A percentile compares a stretch with the other conserved stretches of the same genome.
Conservation (phyloP, 2,329 filamentous ascomycete species). For the Aspergillus calidoustus region DNA sequence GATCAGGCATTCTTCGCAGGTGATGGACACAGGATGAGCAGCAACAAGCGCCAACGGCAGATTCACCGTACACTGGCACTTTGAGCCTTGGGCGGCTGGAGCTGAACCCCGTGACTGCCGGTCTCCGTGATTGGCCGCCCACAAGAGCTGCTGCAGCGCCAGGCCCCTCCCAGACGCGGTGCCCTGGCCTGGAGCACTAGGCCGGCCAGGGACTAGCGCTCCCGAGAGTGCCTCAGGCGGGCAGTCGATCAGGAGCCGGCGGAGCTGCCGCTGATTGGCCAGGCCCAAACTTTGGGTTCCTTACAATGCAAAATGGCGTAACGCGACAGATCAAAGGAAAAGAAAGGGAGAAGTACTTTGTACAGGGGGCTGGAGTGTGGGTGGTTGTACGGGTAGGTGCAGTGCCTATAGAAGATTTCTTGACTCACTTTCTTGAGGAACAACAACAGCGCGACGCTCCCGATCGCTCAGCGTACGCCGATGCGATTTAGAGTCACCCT, state of each 20-base stretch:
- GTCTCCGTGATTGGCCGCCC: slow-evolving; percentile 39
- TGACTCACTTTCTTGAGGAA: slow-evolving; percentile 36
- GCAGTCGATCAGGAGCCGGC: slow-evolving; percentile 35
- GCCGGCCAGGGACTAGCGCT: slow-evolving; percentile 38
- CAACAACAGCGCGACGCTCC: slow-evolving; percentile 19
- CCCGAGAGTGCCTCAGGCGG: slow-evolving; percentile 35
- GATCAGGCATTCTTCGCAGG: neutral
- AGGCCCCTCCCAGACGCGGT: slow-evolving; percentile 32
- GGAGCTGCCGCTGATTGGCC: slow-evolving; percentile 25
- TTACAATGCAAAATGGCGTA: slow-evolving; percentile 18
- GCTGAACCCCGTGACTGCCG: slow-evolving; percentile 42
- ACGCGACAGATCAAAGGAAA: slow-evolving; percentile 18
- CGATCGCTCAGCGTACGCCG: slow-evolving; percentile 21
- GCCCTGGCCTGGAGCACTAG: slow-evolving; percentile 23
- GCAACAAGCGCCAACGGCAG: slow-evolving; percentile 21
- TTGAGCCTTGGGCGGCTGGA: slow-evolving; percentile 21
- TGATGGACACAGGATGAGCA: slow-evolving; percentile 16
- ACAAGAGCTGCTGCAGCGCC: slow-evolving; percentile 32
- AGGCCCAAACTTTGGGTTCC: slow-evolving; percentile 24
- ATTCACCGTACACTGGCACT: slow-evolving; percentile 12
- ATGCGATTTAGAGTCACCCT: slow-evolving; percentile 15
- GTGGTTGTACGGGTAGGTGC: neutral
- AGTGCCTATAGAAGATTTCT: neutral
- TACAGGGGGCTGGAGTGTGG: neutral
- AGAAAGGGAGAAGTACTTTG: slow-evolving; percentile 2